Percentiles rank a stretch among this genome's conserved stretches.
Conservation (phyloP, 345 rosid species). For the Fremontodendron californicum region DNA sequence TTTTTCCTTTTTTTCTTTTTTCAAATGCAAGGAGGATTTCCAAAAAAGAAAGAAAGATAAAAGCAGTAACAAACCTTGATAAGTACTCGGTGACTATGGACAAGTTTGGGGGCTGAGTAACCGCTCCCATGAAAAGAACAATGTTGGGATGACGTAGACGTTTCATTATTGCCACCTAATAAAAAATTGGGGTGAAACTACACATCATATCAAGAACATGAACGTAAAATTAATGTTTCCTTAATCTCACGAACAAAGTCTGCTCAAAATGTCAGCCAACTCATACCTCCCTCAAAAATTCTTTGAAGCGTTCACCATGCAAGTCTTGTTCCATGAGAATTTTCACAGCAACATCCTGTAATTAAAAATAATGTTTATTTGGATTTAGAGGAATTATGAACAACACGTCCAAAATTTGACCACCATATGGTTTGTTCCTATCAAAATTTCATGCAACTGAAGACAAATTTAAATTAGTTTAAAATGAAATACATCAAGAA, state of each 20-base stretch:
- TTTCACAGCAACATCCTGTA: constrained; percentile 99
- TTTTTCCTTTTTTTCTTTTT: not conserved
- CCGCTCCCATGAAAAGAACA: constrained; percentile 99
- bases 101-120: constrained; percentile 92
- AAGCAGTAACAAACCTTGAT: constrained; percentile 59
- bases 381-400: not conserved
- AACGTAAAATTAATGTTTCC: not conserved
- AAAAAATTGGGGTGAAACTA: constrained; percentile 10
- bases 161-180: constrained; percentile 96
- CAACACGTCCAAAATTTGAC: not conserved
- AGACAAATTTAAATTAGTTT: not conserved
- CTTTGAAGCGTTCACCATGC: constrained; percentile 78
- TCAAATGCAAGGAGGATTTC: not conserved
- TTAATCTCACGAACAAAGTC: not conserved
- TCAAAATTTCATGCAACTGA: not conserved
- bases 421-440: not conserved
- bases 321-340: constrained; percentile 99
- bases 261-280: not conserved
- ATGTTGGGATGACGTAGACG: constrained; percentile 97
- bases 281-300: constrained; percentile 93
- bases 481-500: not conserved
- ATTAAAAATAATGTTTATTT: constrained; percentile 14
- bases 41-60: not conserved
- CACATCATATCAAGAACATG: constrained; percentile 21
- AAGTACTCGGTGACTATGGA: constrained; percentile 98